Conservation (phyloP, 305 asterid species). For the Fraxinus albicans region DNA sequence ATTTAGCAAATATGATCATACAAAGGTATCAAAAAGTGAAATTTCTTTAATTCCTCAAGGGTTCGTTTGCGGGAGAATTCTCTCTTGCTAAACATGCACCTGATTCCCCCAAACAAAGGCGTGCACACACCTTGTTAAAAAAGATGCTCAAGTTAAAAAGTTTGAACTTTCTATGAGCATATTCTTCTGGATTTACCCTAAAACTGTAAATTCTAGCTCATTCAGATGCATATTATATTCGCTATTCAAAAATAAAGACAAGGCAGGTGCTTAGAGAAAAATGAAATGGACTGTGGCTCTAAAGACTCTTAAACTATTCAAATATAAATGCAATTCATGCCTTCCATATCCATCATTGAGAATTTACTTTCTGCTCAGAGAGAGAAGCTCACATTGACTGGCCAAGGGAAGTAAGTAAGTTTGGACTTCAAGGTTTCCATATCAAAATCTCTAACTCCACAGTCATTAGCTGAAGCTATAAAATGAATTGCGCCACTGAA, state of each 20-base stretch:
- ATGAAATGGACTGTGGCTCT: neutral
- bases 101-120: neutral
- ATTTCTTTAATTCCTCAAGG: neutral
- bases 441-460: constrained; percentile 82
- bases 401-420: constrained; percentile 75
- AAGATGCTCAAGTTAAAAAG: neutral
- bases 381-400: constrained; percentile 67
- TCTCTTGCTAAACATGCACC: neutral
- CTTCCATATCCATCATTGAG: neutral
- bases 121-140: neutral
- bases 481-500: constrained; percentile 87
- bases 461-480: constrained; percentile 78
- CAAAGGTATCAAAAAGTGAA: neutral
- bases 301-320: neutral
- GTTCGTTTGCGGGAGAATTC: neutral
- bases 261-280: neutral
- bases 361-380: neutral
- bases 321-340: neutral
- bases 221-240: neutral
- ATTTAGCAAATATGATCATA: neutral
- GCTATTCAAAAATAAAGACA: neutral
- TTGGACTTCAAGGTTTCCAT: constrained; percentile 70
- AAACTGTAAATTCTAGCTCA: neutral
- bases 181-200: neutral
- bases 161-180: neutral